A percentile compares a stretch with the other conserved stretches of the same genome.
phyloP scores from a whole-genome alignment of 1,284 basidiomycete genomes.

The Pascua guehoae region DNA sequence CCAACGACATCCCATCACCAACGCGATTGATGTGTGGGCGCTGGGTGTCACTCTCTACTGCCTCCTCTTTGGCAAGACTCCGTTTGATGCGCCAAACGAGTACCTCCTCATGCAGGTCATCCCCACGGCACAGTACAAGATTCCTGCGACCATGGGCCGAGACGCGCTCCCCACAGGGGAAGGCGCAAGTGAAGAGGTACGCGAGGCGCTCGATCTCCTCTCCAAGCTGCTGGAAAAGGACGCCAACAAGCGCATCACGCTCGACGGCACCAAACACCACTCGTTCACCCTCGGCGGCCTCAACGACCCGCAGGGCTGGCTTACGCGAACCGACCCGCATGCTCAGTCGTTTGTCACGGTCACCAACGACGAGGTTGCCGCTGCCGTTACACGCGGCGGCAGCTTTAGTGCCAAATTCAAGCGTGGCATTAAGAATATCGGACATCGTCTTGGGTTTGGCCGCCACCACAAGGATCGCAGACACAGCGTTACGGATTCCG shows the following conservation, averaged over 20 bases:
- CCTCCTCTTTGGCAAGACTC: conserved; percentile 79
- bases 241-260: conserved; percentile 67
- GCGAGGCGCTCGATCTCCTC: conserved; percentile 67
- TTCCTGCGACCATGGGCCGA: conserved; percentile 69
- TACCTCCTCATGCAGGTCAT: conserved; percentile 82
- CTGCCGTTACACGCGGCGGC: conserved; percentile 57
- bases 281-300: conserved; percentile 78
- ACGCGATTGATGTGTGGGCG: conserved; percentile 98
- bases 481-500: conserved; percentile 34
- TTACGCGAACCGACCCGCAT: conserved; percentile 66
- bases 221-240: conserved; percentile 80
- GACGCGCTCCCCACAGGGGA: conserved; percentile 63
- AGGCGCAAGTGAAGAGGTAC: conserved; percentile 47
- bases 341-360: conserved; percentile 62
- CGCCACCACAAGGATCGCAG: conserved; percentile 17
- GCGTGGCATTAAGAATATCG: conserved; percentile 38
- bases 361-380: conserved; percentile 73
- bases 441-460: conserved; percentile 30
- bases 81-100: conserved; percentile 67
- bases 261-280: conserved; percentile 73
- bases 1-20: conserved; percentile 71
- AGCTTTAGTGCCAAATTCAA: conserved; percentile 40
- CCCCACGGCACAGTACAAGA: conserved; percentile 69
- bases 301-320: conserved; percentile 69
- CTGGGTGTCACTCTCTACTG: conserved; percentile 97